These are phyloP conservation scores for Russula emetica DNA, from an alignment of 768 basidiomycete species.

Conservation along the genomic window DNA sequence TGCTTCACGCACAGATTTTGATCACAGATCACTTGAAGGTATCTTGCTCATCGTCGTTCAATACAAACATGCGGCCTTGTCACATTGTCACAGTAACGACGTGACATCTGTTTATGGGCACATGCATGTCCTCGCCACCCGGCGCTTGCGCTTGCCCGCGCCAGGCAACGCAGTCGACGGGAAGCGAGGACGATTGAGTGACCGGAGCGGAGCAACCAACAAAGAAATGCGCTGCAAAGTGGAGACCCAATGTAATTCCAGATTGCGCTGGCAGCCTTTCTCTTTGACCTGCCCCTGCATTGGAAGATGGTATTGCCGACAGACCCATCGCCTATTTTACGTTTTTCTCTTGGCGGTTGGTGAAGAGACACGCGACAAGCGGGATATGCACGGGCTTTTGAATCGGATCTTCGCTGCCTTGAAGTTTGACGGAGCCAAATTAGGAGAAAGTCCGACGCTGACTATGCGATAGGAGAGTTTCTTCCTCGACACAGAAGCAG, in stretches of 20 bases:
- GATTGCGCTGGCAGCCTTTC: background rate
- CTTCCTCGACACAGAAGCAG: background rate
- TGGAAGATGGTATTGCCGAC: background rate
- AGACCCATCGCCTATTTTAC: background rate
- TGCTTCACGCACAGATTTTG: constrained; percentile 18
- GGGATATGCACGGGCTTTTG: background rate
- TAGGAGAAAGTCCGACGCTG: background rate
- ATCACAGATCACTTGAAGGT: constrained; percentile 21
- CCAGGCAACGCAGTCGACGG: background rate
- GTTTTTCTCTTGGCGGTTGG: background rate
- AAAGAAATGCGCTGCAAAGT: background rate
- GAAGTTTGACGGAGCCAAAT: constrained; percentile 17
- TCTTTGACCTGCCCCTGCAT: background rate
- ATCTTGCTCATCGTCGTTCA: constrained; percentile 24
- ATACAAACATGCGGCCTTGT: constrained; percentile 19
- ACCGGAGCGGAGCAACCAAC: constrained; percentile 1
- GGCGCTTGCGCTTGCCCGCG: constrained; percentile 10
- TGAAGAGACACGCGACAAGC: constrained; percentile 3
- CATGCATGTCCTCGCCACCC: constrained; percentile 4
- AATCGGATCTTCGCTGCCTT: constrained; percentile 22
- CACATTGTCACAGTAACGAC: constrained; percentile 23
- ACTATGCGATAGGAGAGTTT: constrained; percentile 1
- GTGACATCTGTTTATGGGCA: constrained; percentile 23
- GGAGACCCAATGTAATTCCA: background rate
- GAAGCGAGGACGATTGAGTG: constrained; percentile 11